Conservation (phyloP, 2,329 filamentous ascomycete species). For the Colletotrichum horii region DNA sequence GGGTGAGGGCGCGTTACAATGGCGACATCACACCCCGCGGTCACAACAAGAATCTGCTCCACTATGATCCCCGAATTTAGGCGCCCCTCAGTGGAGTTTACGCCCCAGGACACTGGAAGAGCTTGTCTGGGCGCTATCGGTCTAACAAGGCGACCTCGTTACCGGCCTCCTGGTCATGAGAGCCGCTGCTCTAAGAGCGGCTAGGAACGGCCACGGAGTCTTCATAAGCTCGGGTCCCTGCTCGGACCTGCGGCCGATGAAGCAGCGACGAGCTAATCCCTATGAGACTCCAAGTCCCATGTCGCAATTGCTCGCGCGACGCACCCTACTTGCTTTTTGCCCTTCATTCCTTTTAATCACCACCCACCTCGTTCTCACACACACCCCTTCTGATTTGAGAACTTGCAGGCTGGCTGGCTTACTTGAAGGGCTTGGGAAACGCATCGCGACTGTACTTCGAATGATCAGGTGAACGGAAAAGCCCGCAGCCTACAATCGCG, state of each 20-base stretch:
- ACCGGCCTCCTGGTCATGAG: not conserved
- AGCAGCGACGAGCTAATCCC: conserved; percentile 5
- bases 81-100: not conserved
- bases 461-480: not conserved
- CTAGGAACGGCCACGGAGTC: not conserved
- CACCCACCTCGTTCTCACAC: not conserved
- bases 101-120: not conserved
- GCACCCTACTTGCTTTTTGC: not conserved
- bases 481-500: not conserved
- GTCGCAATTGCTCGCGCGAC: not conserved
- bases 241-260: not conserved
- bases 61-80: not conserved
- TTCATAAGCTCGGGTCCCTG: not conserved
- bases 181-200: not conserved
- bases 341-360: not conserved
- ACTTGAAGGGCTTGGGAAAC: not conserved
- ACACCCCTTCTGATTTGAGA: not conserved
- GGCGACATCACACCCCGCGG: conserved; percentile 10
- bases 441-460: not conserved
- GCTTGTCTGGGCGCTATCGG: not conserved
- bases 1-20: not conserved
- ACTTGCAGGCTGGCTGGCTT: not conserved
- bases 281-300: not conserved
- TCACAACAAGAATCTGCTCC: conserved; percentile 2
- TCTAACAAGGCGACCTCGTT: conserved; percentile 2